Conservation (phyloP, 2,329 filamentous ascomycete species). For the Madurella fahalii region DNA sequence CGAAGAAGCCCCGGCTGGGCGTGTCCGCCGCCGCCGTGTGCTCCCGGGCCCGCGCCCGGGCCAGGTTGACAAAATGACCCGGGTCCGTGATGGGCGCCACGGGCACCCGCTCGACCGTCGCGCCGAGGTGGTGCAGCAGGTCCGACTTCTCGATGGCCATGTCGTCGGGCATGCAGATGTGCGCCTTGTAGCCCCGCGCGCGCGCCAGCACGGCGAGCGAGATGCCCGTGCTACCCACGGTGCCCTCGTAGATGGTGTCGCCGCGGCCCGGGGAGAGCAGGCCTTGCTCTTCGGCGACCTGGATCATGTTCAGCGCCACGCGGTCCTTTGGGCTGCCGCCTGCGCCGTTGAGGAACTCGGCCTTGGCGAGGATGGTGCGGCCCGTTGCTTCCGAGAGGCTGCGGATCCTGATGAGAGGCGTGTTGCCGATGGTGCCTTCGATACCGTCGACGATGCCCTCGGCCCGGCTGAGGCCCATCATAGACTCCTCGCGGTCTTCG, state of each 20-base stretch:
- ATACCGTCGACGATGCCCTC: conserved; percentile 67
- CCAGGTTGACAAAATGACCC: conserved; percentile 91
- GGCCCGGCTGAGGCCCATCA: conserved; percentile 23
- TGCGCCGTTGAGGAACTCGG: conserved; percentile 93
- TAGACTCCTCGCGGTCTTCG: conserved; percentile 49
- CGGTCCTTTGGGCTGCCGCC: conserved; percentile 93
- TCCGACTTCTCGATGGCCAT: conserved; percentile 85
- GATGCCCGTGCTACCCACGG: conserved; percentile 93
- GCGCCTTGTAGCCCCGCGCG: conserved; percentile 82
- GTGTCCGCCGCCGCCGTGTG: conserved; percentile 59
- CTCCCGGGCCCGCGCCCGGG: conserved; percentile 68
- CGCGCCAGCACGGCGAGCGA: conserved; percentile 85
- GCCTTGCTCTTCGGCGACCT: conserved; percentile 71
- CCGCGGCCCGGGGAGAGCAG: conserved; percentile 73
- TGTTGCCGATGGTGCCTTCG: conserved; percentile 89
- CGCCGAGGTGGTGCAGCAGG: conserved; percentile 82
- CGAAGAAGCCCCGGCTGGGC: conserved; percentile 78
- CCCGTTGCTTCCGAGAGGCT: conserved; percentile 83
- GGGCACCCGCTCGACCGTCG: conserved; percentile 83
- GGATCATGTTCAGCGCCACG: conserved; percentile 87
- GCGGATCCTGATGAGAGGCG: conserved; percentile 79
- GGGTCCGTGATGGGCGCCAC: conserved; percentile 93
- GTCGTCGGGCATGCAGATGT: conserved; percentile 97
- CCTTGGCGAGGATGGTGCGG: conserved; percentile 86
- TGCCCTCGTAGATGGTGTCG: conserved; percentile 96